Percentiles rank a stretch among this genome's conserved stretches.
These are phyloP conservation scores for Cerrena zonata DNA, from an alignment of 1,284 basidiomycete species.

Conservation along the genomic window DNA sequence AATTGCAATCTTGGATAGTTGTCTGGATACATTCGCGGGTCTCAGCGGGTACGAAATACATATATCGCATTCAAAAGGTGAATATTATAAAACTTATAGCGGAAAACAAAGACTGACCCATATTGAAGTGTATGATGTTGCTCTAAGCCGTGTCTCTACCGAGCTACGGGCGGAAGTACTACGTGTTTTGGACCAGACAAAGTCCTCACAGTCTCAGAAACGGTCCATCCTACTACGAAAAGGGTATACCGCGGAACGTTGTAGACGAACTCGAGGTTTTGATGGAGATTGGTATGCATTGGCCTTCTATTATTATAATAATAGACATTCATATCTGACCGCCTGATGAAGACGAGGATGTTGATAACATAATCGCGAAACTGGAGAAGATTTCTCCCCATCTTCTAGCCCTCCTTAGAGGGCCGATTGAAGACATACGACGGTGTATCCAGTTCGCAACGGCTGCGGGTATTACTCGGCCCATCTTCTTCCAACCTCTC, in stretches of 20 bases:
- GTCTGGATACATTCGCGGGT: constrained; percentile 66
- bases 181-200: constrained; percentile 59
- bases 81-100: constrained; percentile 19
- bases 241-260: constrained; percentile 52
- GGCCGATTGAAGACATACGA: constrained; percentile 57
- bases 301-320: background rate
- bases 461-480: constrained; percentile 56
- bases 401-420: constrained; percentile 41
- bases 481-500: constrained; percentile 61
- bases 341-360: constrained; percentile 59
- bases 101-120: background rate
- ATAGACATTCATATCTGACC: background rate
- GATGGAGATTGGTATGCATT: constrained; percentile 48
- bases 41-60: constrained; percentile 64
- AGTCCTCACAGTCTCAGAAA: constrained; percentile 62
- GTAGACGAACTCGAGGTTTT: constrained; percentile 69
- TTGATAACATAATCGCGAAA: constrained; percentile 49
- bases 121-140: constrained; percentile 55
- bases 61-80: constrained; percentile 69
- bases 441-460: constrained; percentile 57
- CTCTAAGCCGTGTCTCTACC: constrained; percentile 53
- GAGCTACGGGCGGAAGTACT: constrained; percentile 47
- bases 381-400: constrained; percentile 59
- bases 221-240: constrained; percentile 61
- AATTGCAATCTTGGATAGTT: constrained; percentile 59